phyloP scores from a whole-genome alignment of 2,329 filamentous ascomycete genomes.

The Cytospora chrysosperma region DNA sequence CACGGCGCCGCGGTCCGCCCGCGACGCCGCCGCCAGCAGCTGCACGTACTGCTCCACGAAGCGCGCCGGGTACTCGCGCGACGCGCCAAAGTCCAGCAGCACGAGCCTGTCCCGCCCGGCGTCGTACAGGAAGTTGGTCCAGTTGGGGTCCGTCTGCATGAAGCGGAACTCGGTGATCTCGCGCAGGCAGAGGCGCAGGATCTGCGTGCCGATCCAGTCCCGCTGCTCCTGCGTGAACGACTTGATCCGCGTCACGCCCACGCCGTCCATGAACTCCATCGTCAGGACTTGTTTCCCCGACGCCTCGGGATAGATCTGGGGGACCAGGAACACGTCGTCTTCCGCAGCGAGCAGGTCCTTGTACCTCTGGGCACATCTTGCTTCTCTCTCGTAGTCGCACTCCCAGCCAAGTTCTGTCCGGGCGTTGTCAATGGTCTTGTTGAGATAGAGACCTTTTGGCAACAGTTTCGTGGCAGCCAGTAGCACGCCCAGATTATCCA shows the following conservation, averaged over 20 bases:
- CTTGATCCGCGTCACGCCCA: slow-evolving; percentile 77
- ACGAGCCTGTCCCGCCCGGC: slow-evolving; percentile 69
- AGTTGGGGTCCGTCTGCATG: slow-evolving; percentile 99
- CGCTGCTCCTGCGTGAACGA: slow-evolving; percentile 77
- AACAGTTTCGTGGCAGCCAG: slow-evolving; percentile 87
- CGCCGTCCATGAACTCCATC: slow-evolving; percentile 86
- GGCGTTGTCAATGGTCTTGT: slow-evolving; percentile 97
- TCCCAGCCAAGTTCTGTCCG: slow-evolving; percentile 92
- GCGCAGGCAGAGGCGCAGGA: slow-evolving; percentile 85
- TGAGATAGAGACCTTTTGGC: slow-evolving; percentile 87
- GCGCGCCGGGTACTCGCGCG: slow-evolving; percentile 74
- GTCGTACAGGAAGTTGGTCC: slow-evolving; percentile 98
- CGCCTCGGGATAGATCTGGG: slow-evolving; percentile 73
- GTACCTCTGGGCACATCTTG: slow-evolving; percentile 76
- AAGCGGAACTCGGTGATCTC: slow-evolving; percentile 94
- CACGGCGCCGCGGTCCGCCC: slow-evolving; percentile 63
- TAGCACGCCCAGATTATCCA: slow-evolving; percentile 89
- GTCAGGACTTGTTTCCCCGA: slow-evolving; percentile 86
- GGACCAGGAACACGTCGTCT: slow-evolving; percentile 72
- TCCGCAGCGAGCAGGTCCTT: slow-evolving; percentile 74
- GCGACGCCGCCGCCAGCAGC: slow-evolving; percentile 77
- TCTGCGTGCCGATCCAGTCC: slow-evolving; percentile 95
- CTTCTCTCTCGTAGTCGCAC: slow-evolving; percentile 91
- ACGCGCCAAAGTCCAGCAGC: slow-evolving; percentile 93
- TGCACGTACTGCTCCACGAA: slow-evolving; percentile 81